Percentiles rank a stretch among this genome's conserved stretches.
These are phyloP conservation scores for Penicillium pancosmium DNA, from an alignment of 495 filamentous ascomycete genomes.

Conservation along the genomic window DNA sequence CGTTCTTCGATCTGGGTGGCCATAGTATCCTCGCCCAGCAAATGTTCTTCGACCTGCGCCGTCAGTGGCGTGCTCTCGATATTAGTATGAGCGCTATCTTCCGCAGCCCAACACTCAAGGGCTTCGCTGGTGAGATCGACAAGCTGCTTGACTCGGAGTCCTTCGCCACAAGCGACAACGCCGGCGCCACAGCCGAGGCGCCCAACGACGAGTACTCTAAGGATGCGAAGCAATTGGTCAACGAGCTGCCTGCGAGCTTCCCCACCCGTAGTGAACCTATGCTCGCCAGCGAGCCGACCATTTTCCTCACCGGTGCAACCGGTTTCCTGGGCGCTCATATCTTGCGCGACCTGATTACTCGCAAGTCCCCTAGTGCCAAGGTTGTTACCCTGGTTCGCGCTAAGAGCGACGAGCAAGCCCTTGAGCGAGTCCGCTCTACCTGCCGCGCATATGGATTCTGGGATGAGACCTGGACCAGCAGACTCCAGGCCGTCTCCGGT, in stretches of 20 bases:
- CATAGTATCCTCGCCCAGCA: constrained; percentile 87
- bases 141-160: constrained; percentile 48
- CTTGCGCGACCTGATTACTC: constrained; percentile 69
- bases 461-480: constrained; percentile 66
- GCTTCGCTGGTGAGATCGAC: constrained; percentile 77
- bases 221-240: constrained; percentile 62
- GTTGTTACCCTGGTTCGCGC: constrained; percentile 82
- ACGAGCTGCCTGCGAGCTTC: constrained; percentile 49
- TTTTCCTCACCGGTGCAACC: constrained; percentile 89
- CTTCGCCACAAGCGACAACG: constrained; percentile 37
- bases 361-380: constrained; percentile 57
- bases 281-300: constrained; percentile 48
- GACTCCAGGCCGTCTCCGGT: constrained; percentile 69
- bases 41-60: constrained; percentile 70
- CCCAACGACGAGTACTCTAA: constrained; percentile 65
- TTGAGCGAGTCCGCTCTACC: constrained; percentile 50
- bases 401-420: constrained; percentile 52
- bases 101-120: constrained; percentile 70
- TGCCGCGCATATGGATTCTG: constrained; percentile 74
- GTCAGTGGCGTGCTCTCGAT: constrained; percentile 65
- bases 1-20: constrained; percentile 88
- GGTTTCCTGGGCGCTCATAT: constrained; percentile 89
- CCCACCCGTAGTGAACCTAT: constrained; percentile 30
- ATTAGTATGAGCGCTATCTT: constrained; percentile 79
- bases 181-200: constrained; percentile 27